Evolutionary conservation across 2,329 filamentous ascomycete species (phyloP).

Genomic region (Pestalotiopsis sp.): DNA sequence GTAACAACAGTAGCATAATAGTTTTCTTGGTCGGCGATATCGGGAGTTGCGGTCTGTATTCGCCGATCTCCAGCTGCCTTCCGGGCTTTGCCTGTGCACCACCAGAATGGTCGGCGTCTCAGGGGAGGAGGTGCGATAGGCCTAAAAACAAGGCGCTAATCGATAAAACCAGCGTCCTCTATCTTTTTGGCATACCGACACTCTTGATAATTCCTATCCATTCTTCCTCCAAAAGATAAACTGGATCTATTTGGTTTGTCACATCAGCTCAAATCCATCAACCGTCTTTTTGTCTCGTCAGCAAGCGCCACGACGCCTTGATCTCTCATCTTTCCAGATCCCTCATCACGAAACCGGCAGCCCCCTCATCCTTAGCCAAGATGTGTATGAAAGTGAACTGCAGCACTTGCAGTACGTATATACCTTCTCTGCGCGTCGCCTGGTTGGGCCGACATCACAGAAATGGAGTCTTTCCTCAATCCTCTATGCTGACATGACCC

Average conservation of each 20-base stretch:
- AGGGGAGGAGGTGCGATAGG: too few relatives aligned
- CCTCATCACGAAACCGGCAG: not conserved
- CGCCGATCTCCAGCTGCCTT: not conserved
- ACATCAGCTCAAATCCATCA: not conserved
- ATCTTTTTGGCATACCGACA: too few relatives aligned
- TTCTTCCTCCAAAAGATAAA: not conserved
- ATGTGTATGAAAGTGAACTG: conserved; percentile 72
- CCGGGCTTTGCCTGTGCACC: not conserved
- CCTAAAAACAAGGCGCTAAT: not conserved
- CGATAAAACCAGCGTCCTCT: not conserved
- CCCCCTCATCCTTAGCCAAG: conserved; percentile 16
- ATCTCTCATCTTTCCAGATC: not conserved
- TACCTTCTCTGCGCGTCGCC: too few relatives aligned
- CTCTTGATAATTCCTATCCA: too few relatives aligned
- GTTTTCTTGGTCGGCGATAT: conserved; percentile 1
- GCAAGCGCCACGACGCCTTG: too few relatives aligned
- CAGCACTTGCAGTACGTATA: conserved; percentile 61
- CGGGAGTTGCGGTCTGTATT: not conserved
- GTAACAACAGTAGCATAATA: not conserved
- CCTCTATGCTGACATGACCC: conserved; percentile 16
- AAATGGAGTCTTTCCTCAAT: not conserved
- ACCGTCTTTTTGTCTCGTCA: not conserved
- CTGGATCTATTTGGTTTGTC: not conserved
- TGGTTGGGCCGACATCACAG: not conserved
- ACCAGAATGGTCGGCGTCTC: not conserved